Conservation (phyloP, 2,329 filamentous ascomycete genomes). For the Fusarium poae region DNA sequence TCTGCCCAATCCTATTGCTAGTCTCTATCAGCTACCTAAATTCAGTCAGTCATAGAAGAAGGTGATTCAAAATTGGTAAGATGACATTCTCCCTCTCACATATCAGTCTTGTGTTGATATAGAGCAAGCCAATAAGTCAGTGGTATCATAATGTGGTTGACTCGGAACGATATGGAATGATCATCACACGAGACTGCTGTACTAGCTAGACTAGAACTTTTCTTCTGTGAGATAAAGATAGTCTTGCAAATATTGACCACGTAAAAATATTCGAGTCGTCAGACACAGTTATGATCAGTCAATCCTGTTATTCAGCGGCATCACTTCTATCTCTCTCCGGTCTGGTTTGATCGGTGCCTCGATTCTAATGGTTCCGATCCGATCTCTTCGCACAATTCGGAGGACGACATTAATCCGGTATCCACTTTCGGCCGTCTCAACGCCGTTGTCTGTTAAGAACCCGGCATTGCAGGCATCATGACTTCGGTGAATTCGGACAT, state of each 20-base stretch:
- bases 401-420: slow-evolving; percentile 26
- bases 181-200: background rate
- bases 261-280: background rate
- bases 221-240: background rate
- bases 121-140: background rate
- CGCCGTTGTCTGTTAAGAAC: background rate
- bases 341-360: background rate
- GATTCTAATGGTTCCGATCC: slow-evolving; percentile 19
- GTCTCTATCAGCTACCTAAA: no score
- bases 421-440: slow-evolving; percentile 16
- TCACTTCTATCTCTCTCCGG: background rate
- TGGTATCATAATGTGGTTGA: background rate
- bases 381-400: slow-evolving; percentile 20
- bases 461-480: background rate
- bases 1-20: no score
- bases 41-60: background rate
- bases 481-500: slow-evolving; percentile 12
- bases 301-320: background rate
- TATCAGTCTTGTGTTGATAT: background rate
- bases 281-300: background rate
- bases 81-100: background rate
- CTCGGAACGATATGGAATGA: background rate
- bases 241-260: background rate
- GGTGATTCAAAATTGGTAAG: background rate
- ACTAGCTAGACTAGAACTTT: background rate